Evolutionary conservation across 2,329 filamentous ascomycete species (phyloP), one percentile per base, ranked within the genome.

Genomic region (Trichoderma sp.): DNA sequence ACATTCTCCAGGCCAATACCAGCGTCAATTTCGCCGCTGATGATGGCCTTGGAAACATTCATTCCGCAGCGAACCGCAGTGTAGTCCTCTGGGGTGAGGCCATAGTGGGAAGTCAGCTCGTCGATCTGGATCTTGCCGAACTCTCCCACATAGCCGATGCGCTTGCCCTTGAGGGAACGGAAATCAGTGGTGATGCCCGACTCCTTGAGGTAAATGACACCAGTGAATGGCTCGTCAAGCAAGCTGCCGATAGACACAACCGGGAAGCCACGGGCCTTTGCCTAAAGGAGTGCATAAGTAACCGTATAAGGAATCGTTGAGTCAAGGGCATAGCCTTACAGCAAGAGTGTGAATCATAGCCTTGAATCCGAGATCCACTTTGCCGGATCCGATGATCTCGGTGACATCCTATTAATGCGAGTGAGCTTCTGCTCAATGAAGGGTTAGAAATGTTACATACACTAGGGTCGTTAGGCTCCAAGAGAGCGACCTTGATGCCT

Each of bases 41-140:
- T 92, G 81, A 94, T 93, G 76, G 91, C 91, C 80, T 91, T 91
- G 80, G 89, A 90, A 63, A 94, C 91, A 80, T 94, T 93, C 92
- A 94, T 94, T 74, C 92, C 92, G 79, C 92, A 94, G 72, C 92
- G 91, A 8, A 94, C 86, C 43, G 92, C 91, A 1, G 90, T 92
- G 85, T 94, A 94, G 83, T 94, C 91, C 6, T 84, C 82, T 0
- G 91, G 88, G 1, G 87, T 86, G 89, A 94, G 93, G 79, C 91
- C 91, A 79, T 93, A 93, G 86, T 94, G 88, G 60, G 89, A 89
- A 63, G 92, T 94, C 73, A 94, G 87, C 79, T 94, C 92, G 79
- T 94, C 92, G 75, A 94, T 93, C 83, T 94, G 92, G 79, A 94
- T 93, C 87, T 91, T 94, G 82, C 92, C 92, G 74, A 94, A 94